Evolutionary conservation across 1,139 yeast species (phyloP), one percentile per base, ranked within the genome.

Genomic region (Wickerhamomyces sp.): DNA sequence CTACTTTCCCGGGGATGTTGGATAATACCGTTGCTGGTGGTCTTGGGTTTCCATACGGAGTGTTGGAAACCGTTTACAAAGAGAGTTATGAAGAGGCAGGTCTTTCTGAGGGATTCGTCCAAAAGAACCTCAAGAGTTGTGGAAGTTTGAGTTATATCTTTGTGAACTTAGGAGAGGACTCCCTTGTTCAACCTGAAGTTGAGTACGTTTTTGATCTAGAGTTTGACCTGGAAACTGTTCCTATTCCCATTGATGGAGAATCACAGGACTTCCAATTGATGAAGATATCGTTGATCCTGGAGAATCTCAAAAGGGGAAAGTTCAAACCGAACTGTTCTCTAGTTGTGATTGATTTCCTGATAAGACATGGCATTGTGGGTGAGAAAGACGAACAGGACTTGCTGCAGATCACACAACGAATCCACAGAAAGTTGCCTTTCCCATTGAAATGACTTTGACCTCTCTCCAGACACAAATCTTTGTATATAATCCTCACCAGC

Each of bases 21-120:
- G 98, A 91, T 57, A 91, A 89, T 54, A 86, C 94, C 1, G 86
- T 91, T 6, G 98, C 96, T 0, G 98, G 98, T 2, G 98, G 98
- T 0, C 55, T 91, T 16, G 96, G 95, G 0, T 70, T 80, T 53
- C 96, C 95, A 0, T 66, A 75, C 46, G 88, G 91, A 0, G 62
- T 81, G 3, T 64, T 67, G 54, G 95, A 86, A 32, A 89, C 97
- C 0, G 77, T 80, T 4, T 49, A 85, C 16, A 91, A 91, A 54
- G 98, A 91, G 55, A 79, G 95, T 48, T 69, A 66, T 42, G 98
- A 91, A 52, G 98, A 91, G 54, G 98, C 96, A 0, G 95, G 95
- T 0, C 59, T 91, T n/a, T 46, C 54, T 0, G 66, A 64, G 28
- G 67, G 62, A 1, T 73, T 75, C 44, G 80, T 86, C 0, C 53